Conservation (phyloP, 148 eudicot genomes). For the Dysphania ambrosioides region DNA sequence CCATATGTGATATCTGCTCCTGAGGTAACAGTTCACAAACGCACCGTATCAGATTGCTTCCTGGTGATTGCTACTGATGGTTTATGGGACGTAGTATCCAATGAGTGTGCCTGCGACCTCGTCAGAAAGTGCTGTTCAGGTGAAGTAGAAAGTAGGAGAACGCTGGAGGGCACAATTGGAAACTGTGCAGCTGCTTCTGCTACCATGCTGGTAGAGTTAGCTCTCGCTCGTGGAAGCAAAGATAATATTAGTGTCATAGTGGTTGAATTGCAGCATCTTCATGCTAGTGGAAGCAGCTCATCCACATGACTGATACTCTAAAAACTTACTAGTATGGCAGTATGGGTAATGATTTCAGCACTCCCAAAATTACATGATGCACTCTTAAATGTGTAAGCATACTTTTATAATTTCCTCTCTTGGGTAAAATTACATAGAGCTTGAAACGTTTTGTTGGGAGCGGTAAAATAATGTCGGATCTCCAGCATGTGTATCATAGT, state of each 20-base stretch:
- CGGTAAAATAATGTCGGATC: neutral
- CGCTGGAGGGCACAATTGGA: slow-evolving; percentile 5
- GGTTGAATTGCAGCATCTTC: slow-evolving; percentile 25
- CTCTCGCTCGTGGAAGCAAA: slow-evolving; percentile 42
- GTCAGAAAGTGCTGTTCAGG: slow-evolving; percentile 37
- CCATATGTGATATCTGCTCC: slow-evolving; percentile 40
- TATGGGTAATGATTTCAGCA: neutral
- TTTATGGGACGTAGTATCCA: slow-evolving; percentile 50
- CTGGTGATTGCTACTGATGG: slow-evolving; percentile 51
- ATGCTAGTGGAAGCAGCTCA: neutral
- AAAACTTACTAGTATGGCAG: neutral
- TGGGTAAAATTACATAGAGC: neutral
- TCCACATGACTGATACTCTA: slow-evolving; percentile 1
- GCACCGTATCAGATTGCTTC: slow-evolving; percentile 35
- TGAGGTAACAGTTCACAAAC: slow-evolving; percentile 35
- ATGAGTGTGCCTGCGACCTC: slow-evolving; percentile 38
- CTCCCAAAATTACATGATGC: neutral
- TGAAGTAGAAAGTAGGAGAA: slow-evolving; percentile 21
- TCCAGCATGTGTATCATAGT: neutral
- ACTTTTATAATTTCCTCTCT: neutral
- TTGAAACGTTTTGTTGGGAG: neutral
- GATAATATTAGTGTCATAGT: slow-evolving; percentile 52
- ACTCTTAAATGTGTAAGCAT: neutral
- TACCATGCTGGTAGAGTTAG: slow-evolving; percentile 39
- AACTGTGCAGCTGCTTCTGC: slow-evolving; percentile 35